phyloP scores from a whole-genome alignment of 345 rosid genomes.

The Eucalyptus marginata region DNA sequence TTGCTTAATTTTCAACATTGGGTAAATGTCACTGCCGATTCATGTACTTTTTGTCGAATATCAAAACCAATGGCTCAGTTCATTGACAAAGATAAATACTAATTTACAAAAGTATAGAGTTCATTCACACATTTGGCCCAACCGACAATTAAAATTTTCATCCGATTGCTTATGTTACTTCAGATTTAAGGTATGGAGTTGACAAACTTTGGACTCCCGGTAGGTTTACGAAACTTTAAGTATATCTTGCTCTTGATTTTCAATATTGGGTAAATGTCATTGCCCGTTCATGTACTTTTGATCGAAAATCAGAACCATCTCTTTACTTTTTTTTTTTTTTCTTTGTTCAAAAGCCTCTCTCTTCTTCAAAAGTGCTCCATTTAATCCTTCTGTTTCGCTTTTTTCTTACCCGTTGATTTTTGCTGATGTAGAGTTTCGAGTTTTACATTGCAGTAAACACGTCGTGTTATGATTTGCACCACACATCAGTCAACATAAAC shows the following conservation, averaged over 20 bases:
- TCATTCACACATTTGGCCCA: no score
- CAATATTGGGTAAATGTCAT: not conserved
- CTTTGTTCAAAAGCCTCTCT: not conserved
- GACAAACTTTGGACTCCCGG: no score
- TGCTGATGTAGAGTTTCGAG: not conserved
- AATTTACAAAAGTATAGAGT: no score
- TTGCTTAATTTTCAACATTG: not conserved
- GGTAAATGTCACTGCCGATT: not conserved
- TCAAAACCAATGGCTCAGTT: not conserved
- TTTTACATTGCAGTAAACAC: not conserved
- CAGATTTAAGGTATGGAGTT: no score
- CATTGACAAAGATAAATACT: no score
- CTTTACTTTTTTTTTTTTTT: not conserved
- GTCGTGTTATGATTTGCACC: not conserved
- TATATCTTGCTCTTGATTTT: not conserved
- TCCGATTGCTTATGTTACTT: no score
- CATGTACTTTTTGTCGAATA: not conserved
- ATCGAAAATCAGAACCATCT: not conserved
- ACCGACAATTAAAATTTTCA: no score
- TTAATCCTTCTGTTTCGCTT: not conserved
- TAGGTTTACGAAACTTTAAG: no score
- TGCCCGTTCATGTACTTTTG: not conserved
- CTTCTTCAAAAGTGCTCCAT: not conserved
- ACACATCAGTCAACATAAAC: not conserved
- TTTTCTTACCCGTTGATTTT: not conserved